Evolutionary conservation across 78 protist species (phyloP).

Genomic region (Pelomyxa schiedti): DNA sequence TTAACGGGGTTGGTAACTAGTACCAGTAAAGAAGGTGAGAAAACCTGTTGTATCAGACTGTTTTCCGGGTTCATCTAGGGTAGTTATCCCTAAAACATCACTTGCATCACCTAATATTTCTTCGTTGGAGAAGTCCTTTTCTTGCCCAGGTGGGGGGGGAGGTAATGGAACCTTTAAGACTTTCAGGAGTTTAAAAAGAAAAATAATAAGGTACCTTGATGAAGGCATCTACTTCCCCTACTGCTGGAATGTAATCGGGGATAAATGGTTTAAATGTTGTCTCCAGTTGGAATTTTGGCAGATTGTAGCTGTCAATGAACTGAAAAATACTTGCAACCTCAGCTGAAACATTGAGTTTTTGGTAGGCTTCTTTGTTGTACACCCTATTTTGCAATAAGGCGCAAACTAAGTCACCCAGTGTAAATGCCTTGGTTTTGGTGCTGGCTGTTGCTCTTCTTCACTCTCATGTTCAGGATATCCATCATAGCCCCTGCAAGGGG

Average conservation of each 20-base stretch:
- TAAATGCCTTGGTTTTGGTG: too few relatives aligned
- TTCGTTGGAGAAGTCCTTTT: too few relatives aligned
- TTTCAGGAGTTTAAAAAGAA: too few relatives aligned
- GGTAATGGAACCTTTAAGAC: too few relatives aligned
- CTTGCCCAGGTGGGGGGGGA: too few relatives aligned
- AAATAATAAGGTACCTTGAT: conserved; percentile 52
- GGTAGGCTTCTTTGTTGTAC: too few relatives aligned
- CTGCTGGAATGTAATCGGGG: conserved; percentile 69
- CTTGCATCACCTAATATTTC: not conserved
- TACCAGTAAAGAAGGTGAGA: too few relatives aligned
- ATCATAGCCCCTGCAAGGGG: too few relatives aligned
- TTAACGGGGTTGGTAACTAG: not conserved
- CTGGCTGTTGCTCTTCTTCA: too few relatives aligned
- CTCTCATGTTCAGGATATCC: too few relatives aligned
- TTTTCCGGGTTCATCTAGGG: conserved; percentile 62
- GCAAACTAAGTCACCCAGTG: too few relatives aligned
- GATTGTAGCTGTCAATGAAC: conserved; percentile 42
- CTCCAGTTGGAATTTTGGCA: conserved; percentile 37
- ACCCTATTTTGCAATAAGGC: too few relatives aligned
- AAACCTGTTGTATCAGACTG: conserved; percentile 50
- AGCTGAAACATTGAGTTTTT: not conserved
- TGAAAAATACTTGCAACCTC: conserved; percentile 51
- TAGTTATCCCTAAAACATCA: conserved; percentile 37
- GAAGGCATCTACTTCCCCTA: conserved; percentile 49
- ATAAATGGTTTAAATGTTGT: conserved; percentile 59